Base-by-base conservation (phyloP, 2,329 filamentous ascomycete species). In the Fusarium irregulare region DNA sequence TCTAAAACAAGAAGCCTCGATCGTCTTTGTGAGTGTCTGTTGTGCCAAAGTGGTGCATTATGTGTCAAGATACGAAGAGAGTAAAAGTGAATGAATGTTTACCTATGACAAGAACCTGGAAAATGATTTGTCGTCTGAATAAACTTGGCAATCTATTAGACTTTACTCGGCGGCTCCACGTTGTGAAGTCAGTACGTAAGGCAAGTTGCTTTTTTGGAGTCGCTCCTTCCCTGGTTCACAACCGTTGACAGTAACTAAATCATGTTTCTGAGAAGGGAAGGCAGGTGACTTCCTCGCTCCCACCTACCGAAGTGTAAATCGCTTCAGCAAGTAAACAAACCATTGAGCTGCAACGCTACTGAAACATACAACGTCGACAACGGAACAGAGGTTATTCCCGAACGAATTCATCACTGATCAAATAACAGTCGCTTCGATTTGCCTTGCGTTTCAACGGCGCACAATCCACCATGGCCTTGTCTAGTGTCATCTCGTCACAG, bases 381-480 rank as follows among this genome's bases (percentile, higher is more conserved):
- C 28, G 45, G 64, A 71, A 56, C 40, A 48, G 64, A 71, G 25
- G 55, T 20, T 48, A 53, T 71, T 44, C 64, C 25, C 59, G 56
- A 42, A 23, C 34, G 28, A 49, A 54, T 51, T 41, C n/a, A 27
- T 41, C 34, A 14, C 16, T 25, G 23, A 40, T n/a, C 18, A 41
- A 42, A 7, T 27, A 14, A 16, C 21, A 16, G 14, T 51, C 49
- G 49, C 49, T 41, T 25, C 32, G 23, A 42, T 42, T 41, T 47
- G 40, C 13, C 42, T 4, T 64, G 41, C 37, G 68, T 71, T 70
- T 70, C 68, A 54, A 71, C 44, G 50, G 48, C 64, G 51, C 64
- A n/a, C 7, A 51, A 51, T 11, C 48, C 32, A 62, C 49, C 64
- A 27, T 25, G 42, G 25, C 28, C 25, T 47, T 57, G 42, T 48